phyloP scores from a whole-genome alignment of 1,284 basidiomycete species.

The Microbotryomycetes sp. region DNA sequence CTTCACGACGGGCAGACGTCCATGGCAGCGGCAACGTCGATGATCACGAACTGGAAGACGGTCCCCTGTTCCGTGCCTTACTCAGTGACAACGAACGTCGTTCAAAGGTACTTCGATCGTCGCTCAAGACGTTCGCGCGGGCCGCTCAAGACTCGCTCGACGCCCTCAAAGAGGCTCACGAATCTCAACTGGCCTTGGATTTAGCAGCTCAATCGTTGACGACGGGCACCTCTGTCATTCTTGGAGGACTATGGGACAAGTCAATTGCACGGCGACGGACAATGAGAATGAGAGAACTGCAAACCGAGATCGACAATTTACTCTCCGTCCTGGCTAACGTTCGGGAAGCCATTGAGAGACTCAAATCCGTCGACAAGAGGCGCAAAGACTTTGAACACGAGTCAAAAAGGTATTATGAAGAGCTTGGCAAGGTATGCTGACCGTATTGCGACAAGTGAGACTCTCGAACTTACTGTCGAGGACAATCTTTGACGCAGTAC shows the following conservation, averaged over 20 bases:
- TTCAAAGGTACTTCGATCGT: constrained; percentile 15
- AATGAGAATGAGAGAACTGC: constrained; percentile 1
- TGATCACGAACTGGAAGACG: constrained; percentile 23
- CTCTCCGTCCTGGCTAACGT: constrained; percentile 17
- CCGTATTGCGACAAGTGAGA: background rate
- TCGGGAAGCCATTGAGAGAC: constrained; percentile 20
- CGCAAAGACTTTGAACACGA: constrained; percentile 31
- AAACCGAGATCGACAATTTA: constrained; percentile 21
- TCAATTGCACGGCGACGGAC: constrained; percentile 5
- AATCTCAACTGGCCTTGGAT: background rate
- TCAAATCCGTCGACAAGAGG: constrained; percentile 30
- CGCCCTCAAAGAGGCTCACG: constrained; percentile 1
- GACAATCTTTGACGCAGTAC: constrained; percentile 21
- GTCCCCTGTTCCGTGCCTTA: constrained; percentile 32
- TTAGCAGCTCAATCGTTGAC: constrained; percentile 14
- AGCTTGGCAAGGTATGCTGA: constrained; percentile 27
- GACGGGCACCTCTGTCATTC: constrained; percentile 3
- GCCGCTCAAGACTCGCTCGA: constrained; percentile 12
- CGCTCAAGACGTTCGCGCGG: constrained; percentile 30
- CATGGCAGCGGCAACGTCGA: background rate
- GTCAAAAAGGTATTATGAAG: constrained; percentile 34
- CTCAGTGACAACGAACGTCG: constrained; percentile 27
- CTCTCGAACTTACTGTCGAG: background rate
- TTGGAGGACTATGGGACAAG: constrained; percentile 24
- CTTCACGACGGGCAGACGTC: too few species aligned